Conservation (phyloP, 352 stramenopile species). For the Globisporangium perplexum region DNA sequence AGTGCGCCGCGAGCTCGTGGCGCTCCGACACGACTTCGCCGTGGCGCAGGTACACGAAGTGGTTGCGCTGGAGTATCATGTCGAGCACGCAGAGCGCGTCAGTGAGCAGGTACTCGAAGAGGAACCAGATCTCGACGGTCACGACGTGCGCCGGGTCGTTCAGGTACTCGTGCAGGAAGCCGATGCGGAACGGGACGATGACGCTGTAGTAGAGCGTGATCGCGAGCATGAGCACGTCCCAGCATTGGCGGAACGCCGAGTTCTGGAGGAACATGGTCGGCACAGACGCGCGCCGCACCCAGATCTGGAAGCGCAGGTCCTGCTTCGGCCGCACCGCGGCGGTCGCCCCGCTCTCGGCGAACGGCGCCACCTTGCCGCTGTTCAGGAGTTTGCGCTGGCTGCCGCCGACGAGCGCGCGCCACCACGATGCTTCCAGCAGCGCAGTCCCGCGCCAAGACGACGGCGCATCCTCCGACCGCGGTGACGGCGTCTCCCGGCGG, state of each 20-base stretch:
- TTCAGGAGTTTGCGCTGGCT: not conserved
- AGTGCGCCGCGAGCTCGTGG: slow-evolving; percentile 29
- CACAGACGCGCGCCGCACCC: slow-evolving; percentile 3
- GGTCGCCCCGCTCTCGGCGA: not conserved
- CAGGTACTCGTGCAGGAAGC: slow-evolving; percentile 48
- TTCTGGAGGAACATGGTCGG: slow-evolving; percentile 22
- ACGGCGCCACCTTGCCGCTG: slow-evolving; percentile 2
- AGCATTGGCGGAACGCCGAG: slow-evolving; percentile 40
- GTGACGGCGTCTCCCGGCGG: not conserved
- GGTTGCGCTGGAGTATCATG: slow-evolving; percentile 47
- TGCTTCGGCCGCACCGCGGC: not conserved
- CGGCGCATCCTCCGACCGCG: not conserved
- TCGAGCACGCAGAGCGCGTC: slow-evolving; percentile 46
- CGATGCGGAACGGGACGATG: slow-evolving; percentile 48
- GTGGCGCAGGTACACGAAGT: slow-evolving; percentile 46
- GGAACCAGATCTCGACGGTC: slow-evolving; percentile 32
- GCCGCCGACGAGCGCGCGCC: not conserved
- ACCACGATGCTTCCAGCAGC: not conserved
- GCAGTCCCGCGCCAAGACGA: not conserved
- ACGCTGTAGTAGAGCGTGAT: slow-evolving; percentile 56
- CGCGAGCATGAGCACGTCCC: slow-evolving; percentile 44
- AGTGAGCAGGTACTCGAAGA: slow-evolving; percentile 41
- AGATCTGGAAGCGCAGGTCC: slow-evolving; percentile 19
- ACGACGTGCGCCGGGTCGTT: slow-evolving; percentile 19
- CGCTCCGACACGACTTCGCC: slow-evolving; percentile 36